These are phyloP conservation scores for Galium porrigens DNA, from an alignment of 305 asterid genomes.

Conservation along the genomic window DNA sequence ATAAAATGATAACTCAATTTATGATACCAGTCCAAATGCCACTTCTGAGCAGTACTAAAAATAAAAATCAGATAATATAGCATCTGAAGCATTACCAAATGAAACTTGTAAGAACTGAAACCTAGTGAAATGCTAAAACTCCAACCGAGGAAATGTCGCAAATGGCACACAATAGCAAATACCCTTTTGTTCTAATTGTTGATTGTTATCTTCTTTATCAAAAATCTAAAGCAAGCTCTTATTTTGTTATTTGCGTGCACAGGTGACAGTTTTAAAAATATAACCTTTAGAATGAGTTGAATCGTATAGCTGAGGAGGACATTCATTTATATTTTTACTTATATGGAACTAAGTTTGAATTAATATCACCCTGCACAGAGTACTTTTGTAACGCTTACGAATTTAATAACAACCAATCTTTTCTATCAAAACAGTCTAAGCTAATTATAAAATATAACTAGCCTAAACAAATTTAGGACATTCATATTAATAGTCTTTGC, in stretches of 20 bases:
- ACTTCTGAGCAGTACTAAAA: conserved; percentile 4
- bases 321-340: not conserved
- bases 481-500: not conserved
- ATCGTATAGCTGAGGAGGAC: not conserved
- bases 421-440: not conserved
- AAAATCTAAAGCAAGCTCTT: not conserved
- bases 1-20: not conserved
- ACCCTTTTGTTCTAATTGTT: not conserved
- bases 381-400: too few species aligned
- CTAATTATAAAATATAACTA: not conserved
- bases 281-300: not conserved
- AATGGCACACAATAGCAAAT: not conserved
- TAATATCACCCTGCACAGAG: not conserved
- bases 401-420: not conserved
- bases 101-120: not conserved
- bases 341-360: not conserved
- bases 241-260: not conserved
- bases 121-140: not conserved
- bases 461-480: not conserved
- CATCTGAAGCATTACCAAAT: not conserved
- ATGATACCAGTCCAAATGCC: conserved; percentile 1
- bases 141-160: not conserved
- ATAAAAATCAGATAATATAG: too few species aligned
- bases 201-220: not conserved
- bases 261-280: not conserved